These are phyloP conservation scores for Monosporozyma aerobia DNA, from an alignment of 805 yeast genomes.

Conservation along the genomic window DNA sequence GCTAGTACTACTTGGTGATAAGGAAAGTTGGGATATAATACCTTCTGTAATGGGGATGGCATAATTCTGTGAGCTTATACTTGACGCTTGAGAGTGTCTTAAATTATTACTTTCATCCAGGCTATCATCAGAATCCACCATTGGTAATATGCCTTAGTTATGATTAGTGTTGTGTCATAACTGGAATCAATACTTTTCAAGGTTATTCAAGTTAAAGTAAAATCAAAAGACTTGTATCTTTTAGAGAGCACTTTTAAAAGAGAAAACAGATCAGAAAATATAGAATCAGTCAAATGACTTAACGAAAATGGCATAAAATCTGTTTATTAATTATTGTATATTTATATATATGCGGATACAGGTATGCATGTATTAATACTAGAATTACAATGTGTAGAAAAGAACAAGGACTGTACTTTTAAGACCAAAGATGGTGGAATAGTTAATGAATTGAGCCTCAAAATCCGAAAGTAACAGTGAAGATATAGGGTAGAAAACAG, in stretches of 20 bases:
- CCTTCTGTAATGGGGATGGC: slow-evolving; percentile 23
- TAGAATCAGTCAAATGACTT: too few relatives aligned
- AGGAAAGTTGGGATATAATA: slow-evolving; percentile 8
- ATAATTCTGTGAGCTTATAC: slow-evolving; percentile 21
- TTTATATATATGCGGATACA: neutral
- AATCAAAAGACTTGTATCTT: neutral
- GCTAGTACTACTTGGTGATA: slow-evolving; percentile 1
- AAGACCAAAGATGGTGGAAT: neutral
- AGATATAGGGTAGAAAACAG: neutral
- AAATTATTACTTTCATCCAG: too few relatives aligned
- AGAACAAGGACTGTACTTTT: neutral
- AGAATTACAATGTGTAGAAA: slow-evolving; percentile 1
- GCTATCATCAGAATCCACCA: neutral
- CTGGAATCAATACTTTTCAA: neutral
- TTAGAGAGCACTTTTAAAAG: neutral
- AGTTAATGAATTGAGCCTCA: neutral
- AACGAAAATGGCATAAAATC: neutral
- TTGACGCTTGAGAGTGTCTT: slow-evolving; percentile 16
- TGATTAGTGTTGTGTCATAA: neutral
- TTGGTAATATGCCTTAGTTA: neutral
- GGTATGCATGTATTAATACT: neutral
- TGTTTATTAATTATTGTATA: neutral
- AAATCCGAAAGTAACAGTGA: too few relatives aligned
- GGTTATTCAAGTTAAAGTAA: neutral
- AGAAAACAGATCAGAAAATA: too few relatives aligned